Evolutionary conservation across 176 grass and related monocot species (phyloP).

Genomic region (Luzula sylvatica): DNA sequence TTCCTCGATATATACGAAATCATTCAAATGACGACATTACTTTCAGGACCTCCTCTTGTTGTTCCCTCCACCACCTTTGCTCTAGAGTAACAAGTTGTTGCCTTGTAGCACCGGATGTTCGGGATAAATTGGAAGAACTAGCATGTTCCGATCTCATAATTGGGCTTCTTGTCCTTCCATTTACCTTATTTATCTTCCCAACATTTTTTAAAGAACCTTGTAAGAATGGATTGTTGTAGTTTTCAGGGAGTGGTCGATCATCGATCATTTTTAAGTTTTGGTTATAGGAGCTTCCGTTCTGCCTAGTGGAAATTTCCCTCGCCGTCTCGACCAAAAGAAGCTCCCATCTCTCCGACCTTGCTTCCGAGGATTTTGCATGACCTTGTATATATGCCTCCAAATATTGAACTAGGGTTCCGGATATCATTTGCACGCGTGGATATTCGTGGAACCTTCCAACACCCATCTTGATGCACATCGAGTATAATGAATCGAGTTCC

Average conservation of each 20-base stretch:
- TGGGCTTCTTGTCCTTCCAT: not conserved
- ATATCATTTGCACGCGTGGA: slow-evolving; percentile 30
- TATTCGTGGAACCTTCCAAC: slow-evolving; percentile 27
- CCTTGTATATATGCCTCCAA: slow-evolving; percentile 15
- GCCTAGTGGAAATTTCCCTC: not conserved
- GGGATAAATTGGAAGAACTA: not conserved
- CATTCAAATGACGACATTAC: no score
- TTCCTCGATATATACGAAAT: no score
- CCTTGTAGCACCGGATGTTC: not conserved
- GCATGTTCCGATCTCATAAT: not conserved
- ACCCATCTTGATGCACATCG: slow-evolving; percentile 26
- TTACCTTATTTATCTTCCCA: not conserved
- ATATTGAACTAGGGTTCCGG: slow-evolving; percentile 10
- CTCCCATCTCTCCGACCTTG: slow-evolving; percentile 16
- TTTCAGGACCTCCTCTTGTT: slow-evolving; percentile 16
- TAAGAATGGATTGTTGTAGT: slow-evolving; percentile 13
- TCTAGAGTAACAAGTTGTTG: not conserved
- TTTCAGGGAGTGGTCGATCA: not conserved
- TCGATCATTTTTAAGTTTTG: not conserved
- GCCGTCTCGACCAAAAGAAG: slow-evolving; percentile 18
- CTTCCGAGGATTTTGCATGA: slow-evolving; percentile 1
- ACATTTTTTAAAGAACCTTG: not conserved
- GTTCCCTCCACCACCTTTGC: slow-evolving; percentile 20
- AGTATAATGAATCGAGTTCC: slow-evolving; percentile 37
- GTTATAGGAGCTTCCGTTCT: not conserved